Base-by-base conservation (phyloP, 352 stramenopile genomes). In the Phytopythium delawarense region DNA sequence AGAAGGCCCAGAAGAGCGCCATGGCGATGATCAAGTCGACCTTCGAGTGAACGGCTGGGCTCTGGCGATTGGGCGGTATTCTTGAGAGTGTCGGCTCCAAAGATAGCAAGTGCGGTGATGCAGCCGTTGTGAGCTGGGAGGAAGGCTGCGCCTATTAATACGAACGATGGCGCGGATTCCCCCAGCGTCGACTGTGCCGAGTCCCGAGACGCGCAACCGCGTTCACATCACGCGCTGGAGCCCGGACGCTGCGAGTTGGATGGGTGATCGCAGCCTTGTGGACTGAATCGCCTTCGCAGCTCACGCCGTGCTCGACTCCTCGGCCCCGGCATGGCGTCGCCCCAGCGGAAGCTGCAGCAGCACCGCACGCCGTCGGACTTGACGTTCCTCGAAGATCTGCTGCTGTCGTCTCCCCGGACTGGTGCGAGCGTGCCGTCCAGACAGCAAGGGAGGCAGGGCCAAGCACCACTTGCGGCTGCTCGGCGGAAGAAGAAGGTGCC, bases 21-120 rank as follows among this genome's bases (percentile, higher is more conserved):
- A 76, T 90, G 45, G 81, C 83, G 56, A 92, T 92, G 72, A 88
- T 92, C 76, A 89, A 88, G 65, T 81, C 80, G 40, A 90, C 81
- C 18, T 92, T 92, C 64, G 82, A 91, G 67, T 91, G n/a, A 37
- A 7, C 34, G 28, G 21, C 9, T n/a, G 18, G 13, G 20, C 3
- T 30, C 30, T 30, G 20, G n/a, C 30, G 12, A 45, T 57, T 57
- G 52, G n/a, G 32, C n/a, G 34, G 51, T 57, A 57, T 57, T 57
- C 32, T 32, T 8, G 51, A 44, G 32, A 23, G 25, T 7, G 15
- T 18, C 25, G 23, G 48, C 48, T 13, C 48, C 25, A 2, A 44
- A 48, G 42, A 48, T 48, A 48, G 42, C 42, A 13, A n/a, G 18
- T 5, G 5, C 4, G 42, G 13, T 44, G 39, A n/a, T 23, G 42